Evolutionary conservation across 1,284 basidiomycete species (phyloP).

Genomic region (Ustilago nuda): DNA sequence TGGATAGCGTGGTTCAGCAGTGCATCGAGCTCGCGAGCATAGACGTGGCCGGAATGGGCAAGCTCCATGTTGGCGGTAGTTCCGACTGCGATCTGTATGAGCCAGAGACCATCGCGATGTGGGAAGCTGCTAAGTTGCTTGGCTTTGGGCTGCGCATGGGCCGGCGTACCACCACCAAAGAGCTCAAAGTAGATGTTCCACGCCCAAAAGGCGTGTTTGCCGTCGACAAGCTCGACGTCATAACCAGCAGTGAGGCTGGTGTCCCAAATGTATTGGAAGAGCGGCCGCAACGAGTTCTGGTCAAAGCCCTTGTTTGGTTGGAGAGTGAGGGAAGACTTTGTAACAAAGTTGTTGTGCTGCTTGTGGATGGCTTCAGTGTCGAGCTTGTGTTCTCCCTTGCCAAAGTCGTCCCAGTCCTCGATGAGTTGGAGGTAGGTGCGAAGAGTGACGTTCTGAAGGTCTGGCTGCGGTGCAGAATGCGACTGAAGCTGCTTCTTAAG

Average conservation of each 20-base stretch:
- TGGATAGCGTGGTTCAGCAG: conserved; percentile 35
- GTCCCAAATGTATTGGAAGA: conserved; percentile 51
- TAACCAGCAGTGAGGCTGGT: conserved; percentile 24
- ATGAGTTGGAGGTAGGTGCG: conserved; percentile 52
- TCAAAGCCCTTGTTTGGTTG: conserved; percentile 31
- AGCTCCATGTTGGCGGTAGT: conserved; percentile 29
- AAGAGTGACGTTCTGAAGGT: conserved; percentile 11
- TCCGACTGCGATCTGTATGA: conserved; percentile 58
- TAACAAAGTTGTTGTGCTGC: conserved; percentile 62
- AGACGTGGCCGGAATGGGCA: conserved; percentile 26
- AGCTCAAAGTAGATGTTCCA: conserved; percentile 67
- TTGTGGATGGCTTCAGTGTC: conserved; percentile 55
- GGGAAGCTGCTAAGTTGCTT: conserved; percentile 46
- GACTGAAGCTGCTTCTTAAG: conserved; percentile 30
- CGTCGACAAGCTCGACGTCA: conserved; percentile 26
- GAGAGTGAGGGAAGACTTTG: conserved; percentile 55
- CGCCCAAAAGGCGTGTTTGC: conserved; percentile 34
- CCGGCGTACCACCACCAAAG: conserved; percentile 51
- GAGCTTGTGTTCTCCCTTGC: conserved; percentile 55
- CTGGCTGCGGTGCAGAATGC: conserved; percentile 38
- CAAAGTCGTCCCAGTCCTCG: conserved; percentile 65
- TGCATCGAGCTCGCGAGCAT: conserved; percentile 38
- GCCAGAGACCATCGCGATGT: conserved; percentile 61
- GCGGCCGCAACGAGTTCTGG: conserved; percentile 13
- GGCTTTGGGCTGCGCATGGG: conserved; percentile 22